Percentiles rank a stretch among this genome's conserved stretches.
Evolutionary conservation across 1,284 basidiomycete species (phyloP).

Genomic region (Ceratorhiza oryzae-sativae): DNA sequence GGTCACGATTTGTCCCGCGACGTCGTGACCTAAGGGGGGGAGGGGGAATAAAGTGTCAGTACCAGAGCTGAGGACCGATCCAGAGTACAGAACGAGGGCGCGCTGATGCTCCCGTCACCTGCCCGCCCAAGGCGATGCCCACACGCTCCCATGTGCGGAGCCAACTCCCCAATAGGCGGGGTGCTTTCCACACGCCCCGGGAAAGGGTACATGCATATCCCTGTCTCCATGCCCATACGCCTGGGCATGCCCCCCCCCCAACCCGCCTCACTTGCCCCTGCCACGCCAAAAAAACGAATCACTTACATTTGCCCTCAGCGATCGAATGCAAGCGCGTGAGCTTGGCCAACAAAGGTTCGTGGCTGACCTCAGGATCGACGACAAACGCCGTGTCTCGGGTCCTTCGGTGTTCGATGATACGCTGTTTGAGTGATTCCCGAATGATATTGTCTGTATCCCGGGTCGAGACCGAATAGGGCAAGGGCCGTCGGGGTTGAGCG

Average conservation of each 20-base stretch:
- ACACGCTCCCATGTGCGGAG: background rate
- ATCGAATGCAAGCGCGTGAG: constrained; percentile 58
- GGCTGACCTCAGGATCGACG: constrained; percentile 43
- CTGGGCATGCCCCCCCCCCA: background rate
- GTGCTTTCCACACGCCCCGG: too few species aligned
- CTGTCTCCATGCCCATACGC: too few species aligned
- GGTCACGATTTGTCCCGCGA: constrained; percentile 64
- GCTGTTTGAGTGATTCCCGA: constrained; percentile 37
- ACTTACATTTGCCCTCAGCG: constrained; percentile 60
- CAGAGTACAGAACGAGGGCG: background rate
- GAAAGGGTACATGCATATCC: too few species aligned
- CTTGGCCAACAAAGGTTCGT: constrained; percentile 48
- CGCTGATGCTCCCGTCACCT: too few species aligned
- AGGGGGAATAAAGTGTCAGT: constrained; percentile 43
- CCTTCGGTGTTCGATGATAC: constrained; percentile 35
- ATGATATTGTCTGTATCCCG: constrained; percentile 39
- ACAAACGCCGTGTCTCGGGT: constrained; percentile 46
- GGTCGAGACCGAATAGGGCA: background rate
- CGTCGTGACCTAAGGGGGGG: constrained; percentile 53
- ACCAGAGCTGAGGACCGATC: constrained; percentile 37
- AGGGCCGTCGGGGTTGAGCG: constrained; percentile 4
- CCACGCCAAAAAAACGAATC: background rate
- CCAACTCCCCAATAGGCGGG: too few species aligned
- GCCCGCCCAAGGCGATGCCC: background rate
- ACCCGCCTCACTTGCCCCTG: background rate